Evolutionary conservation across 148 eudicot species (phyloP).

Genomic region (Gaultheria prostrata): DNA sequence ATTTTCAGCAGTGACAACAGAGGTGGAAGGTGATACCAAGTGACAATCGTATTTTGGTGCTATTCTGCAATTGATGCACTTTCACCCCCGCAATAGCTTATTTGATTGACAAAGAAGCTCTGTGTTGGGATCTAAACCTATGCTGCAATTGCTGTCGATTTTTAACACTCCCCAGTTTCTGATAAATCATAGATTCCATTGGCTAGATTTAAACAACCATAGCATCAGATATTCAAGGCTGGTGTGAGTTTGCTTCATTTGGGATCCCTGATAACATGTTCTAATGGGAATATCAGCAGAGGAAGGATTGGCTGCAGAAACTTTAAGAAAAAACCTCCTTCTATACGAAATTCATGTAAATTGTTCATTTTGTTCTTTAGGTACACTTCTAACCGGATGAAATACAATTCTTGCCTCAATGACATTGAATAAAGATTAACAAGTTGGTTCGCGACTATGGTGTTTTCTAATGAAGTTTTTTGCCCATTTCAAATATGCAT

Average conservation of each 20-base stretch:
- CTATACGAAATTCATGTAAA: neutral
- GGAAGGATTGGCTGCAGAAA: neutral
- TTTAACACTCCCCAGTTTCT: no score
- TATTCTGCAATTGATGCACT: neutral
- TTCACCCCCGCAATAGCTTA: neutral
- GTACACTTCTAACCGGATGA: neutral
- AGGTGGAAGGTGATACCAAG: constrained; percentile 12
- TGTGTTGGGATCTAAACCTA: neutral
- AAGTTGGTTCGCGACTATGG: neutral
- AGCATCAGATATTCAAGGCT: neutral
- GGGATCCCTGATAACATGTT: neutral
- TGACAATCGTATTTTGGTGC: neutral
- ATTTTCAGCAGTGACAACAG: constrained; percentile 28
- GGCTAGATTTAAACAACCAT: neutral
- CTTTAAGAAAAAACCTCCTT: neutral
- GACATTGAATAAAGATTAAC: neutral
- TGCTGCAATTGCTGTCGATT: neutral
- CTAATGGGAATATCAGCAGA: neutral
- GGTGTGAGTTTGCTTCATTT: neutral
- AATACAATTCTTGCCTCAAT: neutral
- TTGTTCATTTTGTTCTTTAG: neutral
- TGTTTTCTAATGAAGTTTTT: neutral
- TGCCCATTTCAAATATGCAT: neutral
- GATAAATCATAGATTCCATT: neutral
- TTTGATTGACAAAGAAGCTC: neutral